These are phyloP conservation scores for Candida tammaniensis DNA, from an alignment of 805 yeast genomes.

Conservation along the genomic window DNA sequence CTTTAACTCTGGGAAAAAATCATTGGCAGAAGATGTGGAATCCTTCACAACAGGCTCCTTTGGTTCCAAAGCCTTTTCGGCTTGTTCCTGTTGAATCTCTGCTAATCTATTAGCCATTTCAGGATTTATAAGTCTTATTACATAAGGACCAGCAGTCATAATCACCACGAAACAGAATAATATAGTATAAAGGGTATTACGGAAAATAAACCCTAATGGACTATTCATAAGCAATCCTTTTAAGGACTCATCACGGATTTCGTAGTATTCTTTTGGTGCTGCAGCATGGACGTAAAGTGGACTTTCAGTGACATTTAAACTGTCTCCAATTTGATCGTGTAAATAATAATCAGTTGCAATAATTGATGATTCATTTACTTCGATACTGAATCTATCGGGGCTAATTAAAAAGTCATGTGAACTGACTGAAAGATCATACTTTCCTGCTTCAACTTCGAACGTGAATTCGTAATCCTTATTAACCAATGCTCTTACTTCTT, in stretches of 20 bases:
- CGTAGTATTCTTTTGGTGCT: slow-evolving; percentile 32
- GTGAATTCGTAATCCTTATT: slow-evolving; percentile 24
- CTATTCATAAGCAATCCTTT: slow-evolving; percentile 32
- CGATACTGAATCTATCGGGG: slow-evolving; percentile 23
- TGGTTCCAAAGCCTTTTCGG: neutral
- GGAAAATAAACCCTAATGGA: slow-evolving; percentile 42
- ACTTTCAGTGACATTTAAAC: slow-evolving; percentile 3
- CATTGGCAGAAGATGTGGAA: too few relatives aligned
- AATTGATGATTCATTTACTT: slow-evolving; percentile 20
- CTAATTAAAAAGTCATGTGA: slow-evolving; percentile 35
- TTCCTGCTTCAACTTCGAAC: slow-evolving; percentile 26
- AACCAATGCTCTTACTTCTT: slow-evolving; percentile 15
- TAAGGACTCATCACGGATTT: slow-evolving; percentile 26
- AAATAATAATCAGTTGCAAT: slow-evolving; percentile 23
- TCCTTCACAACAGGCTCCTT: neutral
- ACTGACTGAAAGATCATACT: slow-evolving; percentile 29
- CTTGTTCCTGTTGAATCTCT: slow-evolving; percentile 17
- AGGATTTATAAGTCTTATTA: slow-evolving; percentile 29
- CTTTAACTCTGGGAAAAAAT: slow-evolving; percentile 3
- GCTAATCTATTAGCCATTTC: slow-evolving; percentile 34
- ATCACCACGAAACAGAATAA: slow-evolving; percentile 26
- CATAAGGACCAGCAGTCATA: slow-evolving; percentile 31
- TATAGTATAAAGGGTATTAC: slow-evolving; percentile 32
- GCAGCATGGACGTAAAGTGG: slow-evolving; percentile 22
- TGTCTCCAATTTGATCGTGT: slow-evolving; percentile 7